These are phyloP conservation scores for Theobroma cacao DNA, from an alignment of 345 rosid genomes.

Conservation along the genomic window DNA sequence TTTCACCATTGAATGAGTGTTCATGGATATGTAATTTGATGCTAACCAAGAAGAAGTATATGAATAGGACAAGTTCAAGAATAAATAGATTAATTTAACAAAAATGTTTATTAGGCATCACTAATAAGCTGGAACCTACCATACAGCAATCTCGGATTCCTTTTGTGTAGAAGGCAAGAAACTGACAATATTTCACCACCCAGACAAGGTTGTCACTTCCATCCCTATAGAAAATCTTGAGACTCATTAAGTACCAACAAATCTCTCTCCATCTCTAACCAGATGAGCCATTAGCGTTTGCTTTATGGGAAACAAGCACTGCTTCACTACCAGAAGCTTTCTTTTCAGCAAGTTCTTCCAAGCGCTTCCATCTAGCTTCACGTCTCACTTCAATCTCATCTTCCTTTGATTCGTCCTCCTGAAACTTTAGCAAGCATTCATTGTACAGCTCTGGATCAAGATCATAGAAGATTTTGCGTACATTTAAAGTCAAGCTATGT, in stretches of 20 bases:
- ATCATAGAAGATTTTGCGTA: constrained; percentile 54
- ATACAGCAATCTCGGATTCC: not conserved
- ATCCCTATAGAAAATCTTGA: constrained; percentile 1
- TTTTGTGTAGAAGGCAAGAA: not conserved
- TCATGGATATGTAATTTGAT: not conserved
- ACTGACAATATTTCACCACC: not conserved
- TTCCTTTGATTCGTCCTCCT: constrained; percentile 46
- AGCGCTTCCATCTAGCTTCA: constrained; percentile 51
- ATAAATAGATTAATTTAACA: not conserved
- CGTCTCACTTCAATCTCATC: constrained; percentile 33
- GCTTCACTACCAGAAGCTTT: constrained; percentile 30
- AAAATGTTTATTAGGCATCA: constrained; percentile 13
- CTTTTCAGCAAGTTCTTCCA: constrained; percentile 69
- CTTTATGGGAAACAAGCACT: not conserved
- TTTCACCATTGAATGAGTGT: not conserved
- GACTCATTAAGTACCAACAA: not conserved
- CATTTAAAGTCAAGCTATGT: constrained; percentile 58
- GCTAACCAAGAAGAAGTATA: not conserved
- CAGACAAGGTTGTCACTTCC: not conserved
- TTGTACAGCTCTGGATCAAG: constrained; percentile 51
- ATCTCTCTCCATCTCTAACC: constrained; percentile 19
- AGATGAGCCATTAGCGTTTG: constrained; percentile 14
- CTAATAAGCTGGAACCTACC: not conserved
- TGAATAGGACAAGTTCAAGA: constrained; percentile 4
- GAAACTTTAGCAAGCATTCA: constrained; percentile 47